Base-by-base conservation (phyloP, 1,139 yeast species). In the Yamadazyma friedrichii region DNA sequence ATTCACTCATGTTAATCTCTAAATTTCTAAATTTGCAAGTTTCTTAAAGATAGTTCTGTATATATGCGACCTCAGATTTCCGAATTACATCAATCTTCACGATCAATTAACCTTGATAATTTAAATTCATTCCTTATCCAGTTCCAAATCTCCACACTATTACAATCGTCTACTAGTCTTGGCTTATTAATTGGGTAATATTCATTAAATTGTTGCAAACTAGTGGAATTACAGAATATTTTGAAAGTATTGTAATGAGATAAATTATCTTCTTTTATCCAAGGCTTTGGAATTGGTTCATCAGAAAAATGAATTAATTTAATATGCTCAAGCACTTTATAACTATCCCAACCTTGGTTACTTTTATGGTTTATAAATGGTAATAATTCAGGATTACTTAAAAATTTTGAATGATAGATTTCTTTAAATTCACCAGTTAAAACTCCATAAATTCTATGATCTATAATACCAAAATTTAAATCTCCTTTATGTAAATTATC, bases 361-460 rank as follows among this genome's bases (percentile, higher is more conserved):
- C 56, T 45, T n/a, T 48, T 35, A 32, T 54, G 55, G 10, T 49
- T 42, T 9, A 56, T 44, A 42, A 59, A 64, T 9, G 71, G 71
- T 31, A 66, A 49, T 38, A 60, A 57, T 43, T 65, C 65, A 1
- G 73, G 70, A 39, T 62, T 67, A 4, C 55, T 58, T 9, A 56
- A 44, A 44, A 64, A 50, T 42, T 55, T 33, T 31, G 53, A 38
- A 53, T 64, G 67, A 43, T 48, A 43, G 22, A 42, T 27, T 41
- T 66, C 67, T 33, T 67, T 59, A 43, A 76, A 72, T 45, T 76
- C 81, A 6, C 80, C 80, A 0, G 79, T 67, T 16, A 75, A 53
- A 4, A 75, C 67, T 2, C 76, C 78, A 47, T 76, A 74, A 3
- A 65, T 61, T 20, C 64, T 54, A 51, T 74, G 80, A 3, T 80